Evolutionary conservation across 768 basidiomycete genomes (phyloP).

Genomic region (Rickenella mellea): DNA sequence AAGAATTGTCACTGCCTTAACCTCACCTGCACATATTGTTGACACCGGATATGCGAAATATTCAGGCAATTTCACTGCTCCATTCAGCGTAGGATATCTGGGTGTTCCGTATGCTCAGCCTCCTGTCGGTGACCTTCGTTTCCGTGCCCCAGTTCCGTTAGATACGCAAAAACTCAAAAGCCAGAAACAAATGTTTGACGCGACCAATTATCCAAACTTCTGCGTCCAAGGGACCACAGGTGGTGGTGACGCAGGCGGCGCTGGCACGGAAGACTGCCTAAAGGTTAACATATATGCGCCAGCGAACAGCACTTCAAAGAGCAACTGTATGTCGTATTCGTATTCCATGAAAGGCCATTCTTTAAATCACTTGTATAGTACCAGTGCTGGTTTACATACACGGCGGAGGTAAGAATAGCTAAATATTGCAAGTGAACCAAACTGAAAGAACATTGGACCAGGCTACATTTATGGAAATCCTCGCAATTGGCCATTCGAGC

Average conservation of each 20-base stretch:
- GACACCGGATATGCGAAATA: too few relatives aligned
- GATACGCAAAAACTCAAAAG: conserved; percentile 17
- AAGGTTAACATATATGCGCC: conserved; percentile 62
- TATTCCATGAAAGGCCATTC: not conserved
- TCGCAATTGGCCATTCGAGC: conserved; percentile 55
- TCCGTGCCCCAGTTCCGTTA: conserved; percentile 42
- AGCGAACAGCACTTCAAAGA: conserved; percentile 31
- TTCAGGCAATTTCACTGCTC: too few relatives aligned
- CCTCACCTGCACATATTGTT: too few relatives aligned
- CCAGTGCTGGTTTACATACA: conserved; percentile 34
- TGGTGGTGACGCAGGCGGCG: conserved; percentile 46
- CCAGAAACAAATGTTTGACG: conserved; percentile 34
- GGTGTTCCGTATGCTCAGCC: conserved; percentile 29
- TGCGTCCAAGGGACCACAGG: conserved; percentile 52
- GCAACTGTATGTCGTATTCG: conserved; percentile 36
- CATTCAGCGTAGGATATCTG: too few relatives aligned
- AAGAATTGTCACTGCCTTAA: too few relatives aligned
- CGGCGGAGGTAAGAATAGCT: conserved; percentile 20
- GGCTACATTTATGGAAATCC: conserved; percentile 55
- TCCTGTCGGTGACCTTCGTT: conserved; percentile 22
- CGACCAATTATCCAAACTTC: conserved; percentile 43
- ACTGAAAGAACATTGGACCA: conserved; percentile 9
- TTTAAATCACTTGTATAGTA: conserved; percentile 12
- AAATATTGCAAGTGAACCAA: not conserved
- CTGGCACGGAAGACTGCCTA: conserved; percentile 58